phyloP scores from a whole-genome alignment of 371 early-diverging fungal species.

The Zychaea mexicana region DNA sequence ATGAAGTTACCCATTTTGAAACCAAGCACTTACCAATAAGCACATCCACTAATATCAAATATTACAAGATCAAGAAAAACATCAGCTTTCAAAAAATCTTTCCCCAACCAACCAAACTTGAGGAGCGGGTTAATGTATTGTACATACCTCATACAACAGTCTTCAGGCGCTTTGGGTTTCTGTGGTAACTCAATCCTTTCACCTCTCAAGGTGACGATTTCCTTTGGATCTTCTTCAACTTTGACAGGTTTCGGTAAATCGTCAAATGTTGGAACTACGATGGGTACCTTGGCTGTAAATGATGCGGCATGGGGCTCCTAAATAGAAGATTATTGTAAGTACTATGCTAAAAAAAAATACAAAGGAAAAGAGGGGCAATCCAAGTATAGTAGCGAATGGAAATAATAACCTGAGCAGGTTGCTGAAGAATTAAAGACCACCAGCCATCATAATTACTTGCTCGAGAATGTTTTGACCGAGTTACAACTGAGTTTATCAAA shows the following conservation, averaged over 20 bases:
- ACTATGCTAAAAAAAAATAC: not conserved
- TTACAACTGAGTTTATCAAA: not conserved
- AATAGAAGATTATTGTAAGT: not conserved
- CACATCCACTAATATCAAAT: conserved; percentile 35
- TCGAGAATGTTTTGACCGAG: not conserved
- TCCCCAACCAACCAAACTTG: too few relatives aligned
- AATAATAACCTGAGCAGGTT: conserved; percentile 15
- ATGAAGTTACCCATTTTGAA: too few relatives aligned
- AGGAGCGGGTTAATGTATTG: too few relatives aligned
- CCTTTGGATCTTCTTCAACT: not conserved
- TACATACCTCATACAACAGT: conserved; percentile 52
- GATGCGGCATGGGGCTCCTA: not conserved
- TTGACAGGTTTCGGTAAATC: not conserved
- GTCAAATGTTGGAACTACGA: conserved; percentile 6
- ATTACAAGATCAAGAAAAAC: not conserved
- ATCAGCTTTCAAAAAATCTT: too few relatives aligned
- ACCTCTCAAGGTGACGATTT: conserved; percentile 28
- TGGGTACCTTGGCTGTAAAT: not conserved
- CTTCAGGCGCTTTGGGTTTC: conserved; percentile 37
- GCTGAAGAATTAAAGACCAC: conserved; percentile 35
- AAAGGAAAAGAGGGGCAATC: not conserved
- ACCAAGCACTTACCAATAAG: conserved; percentile 43
- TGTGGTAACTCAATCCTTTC: conserved; percentile 25
- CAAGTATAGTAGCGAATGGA: not conserved
- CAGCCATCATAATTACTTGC: conserved; percentile 34